A percentile compares a stretch with the other conserved stretches of the same genome.
These are phyloP conservation scores for Panus rudis DNA, from an alignment of 768 basidiomycete genomes.

Conservation along the genomic window DNA sequence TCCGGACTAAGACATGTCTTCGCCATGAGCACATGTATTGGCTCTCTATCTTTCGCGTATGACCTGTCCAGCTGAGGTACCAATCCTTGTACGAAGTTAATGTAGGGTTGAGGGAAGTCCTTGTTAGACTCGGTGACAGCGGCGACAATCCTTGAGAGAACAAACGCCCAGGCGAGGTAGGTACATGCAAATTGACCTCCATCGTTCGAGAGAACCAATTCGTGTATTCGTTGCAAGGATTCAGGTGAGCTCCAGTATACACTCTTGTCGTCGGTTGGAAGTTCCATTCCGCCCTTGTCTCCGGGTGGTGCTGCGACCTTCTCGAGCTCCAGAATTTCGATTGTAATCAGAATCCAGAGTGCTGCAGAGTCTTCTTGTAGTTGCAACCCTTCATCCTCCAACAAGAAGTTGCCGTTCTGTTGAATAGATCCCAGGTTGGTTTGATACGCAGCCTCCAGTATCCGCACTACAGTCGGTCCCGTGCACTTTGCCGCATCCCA, in stretches of 20 bases:
- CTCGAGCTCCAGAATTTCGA: slow-evolving; percentile 80
- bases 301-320: slow-evolving; percentile 48
- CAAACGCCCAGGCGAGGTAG: slow-evolving; percentile 80
- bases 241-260: slow-evolving; percentile 58
- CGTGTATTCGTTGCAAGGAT: slow-evolving; percentile 60
- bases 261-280: slow-evolving; percentile 42
- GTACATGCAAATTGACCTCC: slow-evolving; percentile 63
- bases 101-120: slow-evolving; percentile 49
- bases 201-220: slow-evolving; percentile 51
- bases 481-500: slow-evolving; percentile 67
- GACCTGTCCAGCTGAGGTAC: slow-evolving; percentile 32
- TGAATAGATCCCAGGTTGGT: slow-evolving; percentile 62
- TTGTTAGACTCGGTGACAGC: slow-evolving; percentile 39
- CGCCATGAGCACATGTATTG: slow-evolving; percentile 49
- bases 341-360: slow-evolving; percentile 70
- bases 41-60: slow-evolving; percentile 54
- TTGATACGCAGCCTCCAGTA: slow-evolving; percentile 59
- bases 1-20: slow-evolving; percentile 50
- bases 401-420: slow-evolving; percentile 51
- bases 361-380: slow-evolving; percentile 61
- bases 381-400: slow-evolving; percentile 69
- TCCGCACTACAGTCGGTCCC: slow-evolving; percentile 52
- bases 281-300: slow-evolving; percentile 41
- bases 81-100: slow-evolving; percentile 46
- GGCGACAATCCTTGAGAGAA: slow-evolving; percentile 57